A percentile compares a stretch with the other conserved stretches of the same genome.
Evolutionary conservation across 176 grass and related monocot genomes (phyloP).

Genomic region (Poa pratensis): DNA sequence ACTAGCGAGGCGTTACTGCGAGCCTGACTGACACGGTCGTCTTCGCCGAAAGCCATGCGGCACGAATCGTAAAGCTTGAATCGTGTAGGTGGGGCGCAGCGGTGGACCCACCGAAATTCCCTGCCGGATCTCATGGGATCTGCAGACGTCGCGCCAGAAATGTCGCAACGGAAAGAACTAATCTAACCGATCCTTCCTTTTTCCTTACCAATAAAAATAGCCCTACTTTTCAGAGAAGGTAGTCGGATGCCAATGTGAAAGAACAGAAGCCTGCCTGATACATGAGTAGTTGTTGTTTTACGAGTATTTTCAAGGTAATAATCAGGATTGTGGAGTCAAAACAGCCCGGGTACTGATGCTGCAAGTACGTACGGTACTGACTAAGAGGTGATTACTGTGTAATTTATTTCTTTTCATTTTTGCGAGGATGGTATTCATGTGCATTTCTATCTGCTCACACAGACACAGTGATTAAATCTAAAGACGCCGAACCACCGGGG

Average conservation of each 20-base stretch:
- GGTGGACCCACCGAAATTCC: conserved; percentile 35
- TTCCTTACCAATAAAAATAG: not conserved
- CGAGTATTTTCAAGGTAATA: not conserved
- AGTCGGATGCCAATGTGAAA: not conserved
- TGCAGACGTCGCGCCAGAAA: conserved; percentile 44
- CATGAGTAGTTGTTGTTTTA: no score
- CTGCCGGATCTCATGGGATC: conserved; percentile 42
- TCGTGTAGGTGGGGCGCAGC: not conserved
- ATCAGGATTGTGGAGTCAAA: not conserved
- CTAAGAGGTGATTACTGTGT: not conserved
- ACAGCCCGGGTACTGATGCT: not conserved
- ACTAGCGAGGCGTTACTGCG: not conserved
- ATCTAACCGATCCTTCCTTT: not conserved
- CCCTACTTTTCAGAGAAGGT: not conserved
- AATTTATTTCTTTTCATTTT: no score
- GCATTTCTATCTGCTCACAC: not conserved
- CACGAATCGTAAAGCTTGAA: conserved; percentile 50
- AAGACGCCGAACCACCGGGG: not conserved
- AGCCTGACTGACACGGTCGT: conserved; percentile 38
- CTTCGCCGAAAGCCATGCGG: not conserved
- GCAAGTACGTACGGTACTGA: not conserved
- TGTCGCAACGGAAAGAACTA: conserved; percentile 44
- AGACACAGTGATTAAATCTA: no score
- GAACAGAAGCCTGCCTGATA: no score
- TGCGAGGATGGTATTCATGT: not conserved